Conservation (phyloP, 345 rosid species). For the Eucalyptus erythrocorys region DNA sequence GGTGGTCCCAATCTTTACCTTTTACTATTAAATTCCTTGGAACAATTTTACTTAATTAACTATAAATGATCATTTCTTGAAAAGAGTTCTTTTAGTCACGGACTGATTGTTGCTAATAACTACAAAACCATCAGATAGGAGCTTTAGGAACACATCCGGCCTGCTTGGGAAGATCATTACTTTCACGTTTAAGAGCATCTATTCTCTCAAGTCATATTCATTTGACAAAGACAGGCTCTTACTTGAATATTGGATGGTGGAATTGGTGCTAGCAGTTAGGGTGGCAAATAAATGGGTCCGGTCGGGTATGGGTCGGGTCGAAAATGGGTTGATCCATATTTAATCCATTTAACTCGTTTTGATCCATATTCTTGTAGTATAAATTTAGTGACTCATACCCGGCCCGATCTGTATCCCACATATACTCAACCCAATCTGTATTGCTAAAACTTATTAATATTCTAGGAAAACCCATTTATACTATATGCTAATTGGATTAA, state of each 20-base stretch:
- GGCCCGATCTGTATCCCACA: no score
- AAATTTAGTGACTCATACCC: no score
- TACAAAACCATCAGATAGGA: background rate
- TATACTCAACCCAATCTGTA: no score
- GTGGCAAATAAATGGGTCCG: no score
- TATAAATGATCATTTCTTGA: background rate
- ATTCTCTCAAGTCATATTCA: background rate
- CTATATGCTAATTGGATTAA: no score
- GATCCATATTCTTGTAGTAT: no score
- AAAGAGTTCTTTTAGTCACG: background rate
- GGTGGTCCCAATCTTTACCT: background rate
- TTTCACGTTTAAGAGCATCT: background rate
- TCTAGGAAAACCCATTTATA: no score
- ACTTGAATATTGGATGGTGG: background rate
- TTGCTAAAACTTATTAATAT: no score
- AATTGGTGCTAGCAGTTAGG: background rate
- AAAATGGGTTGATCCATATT: no score
- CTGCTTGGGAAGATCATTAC: background rate
- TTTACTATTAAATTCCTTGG: background rate
- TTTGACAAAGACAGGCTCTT: background rate
- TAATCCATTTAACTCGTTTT: no score
- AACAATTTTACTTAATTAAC: background rate
- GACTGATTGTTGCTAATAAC: background rate
- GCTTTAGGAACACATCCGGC: background rate
- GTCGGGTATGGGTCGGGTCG: no score